Evolutionary conservation across 176 grass and related monocot species (phyloP).

Genomic region (Bromus sterilis): DNA sequence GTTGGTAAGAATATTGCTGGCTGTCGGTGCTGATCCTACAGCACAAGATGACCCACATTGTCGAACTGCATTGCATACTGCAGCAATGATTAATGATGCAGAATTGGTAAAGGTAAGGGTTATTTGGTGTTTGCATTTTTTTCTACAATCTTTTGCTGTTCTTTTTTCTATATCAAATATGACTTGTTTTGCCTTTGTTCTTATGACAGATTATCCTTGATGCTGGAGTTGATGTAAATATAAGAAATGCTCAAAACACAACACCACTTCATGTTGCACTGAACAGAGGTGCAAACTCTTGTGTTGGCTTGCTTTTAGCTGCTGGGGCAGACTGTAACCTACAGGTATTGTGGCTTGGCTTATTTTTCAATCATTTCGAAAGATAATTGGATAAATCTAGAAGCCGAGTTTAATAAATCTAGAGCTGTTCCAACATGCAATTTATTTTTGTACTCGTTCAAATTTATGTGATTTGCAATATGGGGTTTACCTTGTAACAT

Average conservation of each 20-base stretch:
- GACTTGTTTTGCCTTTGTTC: constrained; percentile 4
- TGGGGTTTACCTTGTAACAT: not conserved
- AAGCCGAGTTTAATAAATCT: not conserved
- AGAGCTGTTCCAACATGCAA: not conserved
- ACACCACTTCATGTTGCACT: constrained; percentile 95
- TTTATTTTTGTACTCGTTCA: not conserved
- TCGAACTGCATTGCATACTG: constrained; percentile 90
- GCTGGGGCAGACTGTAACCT: constrained; percentile 93
- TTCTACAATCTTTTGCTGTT: not conserved
- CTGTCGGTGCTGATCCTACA: constrained; percentile 92
- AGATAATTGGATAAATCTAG: not conserved
- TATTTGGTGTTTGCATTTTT: constrained; percentile 10
- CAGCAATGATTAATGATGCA: constrained; percentile 97
- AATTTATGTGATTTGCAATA: constrained; percentile 3
- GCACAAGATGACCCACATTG: constrained; percentile 80
- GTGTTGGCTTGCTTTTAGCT: constrained; percentile 93
- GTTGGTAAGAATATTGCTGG: constrained; percentile 82
- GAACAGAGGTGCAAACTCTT: constrained; percentile 93
- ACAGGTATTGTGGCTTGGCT: constrained; percentile 48
- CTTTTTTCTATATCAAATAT: not conserved
- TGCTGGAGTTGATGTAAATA: constrained; percentile 91
- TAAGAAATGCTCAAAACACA: constrained; percentile 96
- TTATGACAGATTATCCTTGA: constrained; percentile 85
- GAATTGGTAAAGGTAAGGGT: constrained; percentile 79
- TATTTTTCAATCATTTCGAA: not conserved